A percentile compares a stretch with the other conserved stretches of the same genome.
phyloP scores from a whole-genome alignment of 192 early-diverging fungal genomes.

The Backusella circina region DNA sequence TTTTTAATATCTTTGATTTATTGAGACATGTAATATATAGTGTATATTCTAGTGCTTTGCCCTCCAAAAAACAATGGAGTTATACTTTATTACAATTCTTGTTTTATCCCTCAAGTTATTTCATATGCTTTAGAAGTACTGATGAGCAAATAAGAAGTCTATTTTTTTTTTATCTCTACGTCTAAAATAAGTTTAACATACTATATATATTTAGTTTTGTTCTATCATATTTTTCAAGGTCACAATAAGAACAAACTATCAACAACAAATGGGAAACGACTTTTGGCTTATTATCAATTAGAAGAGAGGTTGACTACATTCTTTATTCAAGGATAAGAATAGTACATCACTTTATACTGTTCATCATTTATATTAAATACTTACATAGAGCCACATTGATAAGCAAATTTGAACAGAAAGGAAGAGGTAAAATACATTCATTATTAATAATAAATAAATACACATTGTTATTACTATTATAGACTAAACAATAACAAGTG shows the following conservation, averaged over 20 bases:
- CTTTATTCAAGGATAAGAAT: neutral
- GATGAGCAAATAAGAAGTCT: too few species aligned
- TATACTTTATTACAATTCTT: too few species aligned
- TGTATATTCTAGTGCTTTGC: too few species aligned
- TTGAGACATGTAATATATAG: too few species aligned
- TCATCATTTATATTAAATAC: neutral
- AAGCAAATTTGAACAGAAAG: neutral
- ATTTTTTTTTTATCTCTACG: too few species aligned
- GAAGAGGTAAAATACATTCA: neutral
- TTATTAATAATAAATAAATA: neutral
- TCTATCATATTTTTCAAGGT: neutral
- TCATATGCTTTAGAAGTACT: too few species aligned
- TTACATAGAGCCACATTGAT: neutral
- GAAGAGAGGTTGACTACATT: neutral
- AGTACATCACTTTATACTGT: neutral
- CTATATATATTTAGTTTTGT: neutral
- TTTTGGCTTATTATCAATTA: too few species aligned
- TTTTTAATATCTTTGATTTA: too few species aligned
- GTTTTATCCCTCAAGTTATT: too few species aligned
- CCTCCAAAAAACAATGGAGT: too few species aligned
- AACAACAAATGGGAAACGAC: neutral
- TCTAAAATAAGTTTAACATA: too few species aligned
- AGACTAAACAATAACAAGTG: neutral
- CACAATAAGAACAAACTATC: neutral
- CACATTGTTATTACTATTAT: neutral